These are phyloP conservation scores for Beta vulgaris DNA, from an alignment of 148 eudicot species.

Conservation along the genomic window DNA sequence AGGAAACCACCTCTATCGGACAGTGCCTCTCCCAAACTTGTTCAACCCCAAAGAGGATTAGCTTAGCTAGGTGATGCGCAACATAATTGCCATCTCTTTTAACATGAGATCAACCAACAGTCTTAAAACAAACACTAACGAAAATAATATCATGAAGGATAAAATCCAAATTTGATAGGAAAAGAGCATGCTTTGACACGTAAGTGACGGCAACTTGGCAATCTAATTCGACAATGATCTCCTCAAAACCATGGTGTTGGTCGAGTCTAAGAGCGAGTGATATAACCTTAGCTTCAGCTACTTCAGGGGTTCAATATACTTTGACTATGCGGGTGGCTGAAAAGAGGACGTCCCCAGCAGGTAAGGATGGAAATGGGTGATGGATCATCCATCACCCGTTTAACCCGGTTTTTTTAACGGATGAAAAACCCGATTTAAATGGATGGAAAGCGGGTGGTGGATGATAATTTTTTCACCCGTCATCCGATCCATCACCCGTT, in stretches of 20 bases:
- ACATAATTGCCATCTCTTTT: not conserved
- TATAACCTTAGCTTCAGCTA: not conserved
- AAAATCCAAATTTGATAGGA: not conserved
- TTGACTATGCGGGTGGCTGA: not conserved
- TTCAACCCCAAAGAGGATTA: not conserved
- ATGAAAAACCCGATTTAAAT: too few species aligned
- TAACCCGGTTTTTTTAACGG: too few species aligned
- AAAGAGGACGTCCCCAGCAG: not conserved
- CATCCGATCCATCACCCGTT: too few species aligned
- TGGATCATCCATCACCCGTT: too few species aligned
- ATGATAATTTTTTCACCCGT: too few species aligned
- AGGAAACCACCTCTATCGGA: not conserved
- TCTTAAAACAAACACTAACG: not conserved
- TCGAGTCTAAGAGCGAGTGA: not conserved
- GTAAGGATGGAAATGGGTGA: too few species aligned
- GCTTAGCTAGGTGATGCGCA: not conserved
- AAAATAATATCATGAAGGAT: not conserved
- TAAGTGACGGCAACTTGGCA: not conserved
- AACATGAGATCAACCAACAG: not conserved
- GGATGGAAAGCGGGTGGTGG: too few species aligned
- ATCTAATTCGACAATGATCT: not conserved
- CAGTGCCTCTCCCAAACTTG: not conserved
- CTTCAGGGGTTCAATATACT: not conserved
- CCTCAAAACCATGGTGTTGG: not conserved
- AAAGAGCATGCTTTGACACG: not conserved